Evolutionary conservation across 208 protist genomes (phyloP), one percentile per base, ranked within the genome.

Genomic region (Trypanosoma avium): DNA sequence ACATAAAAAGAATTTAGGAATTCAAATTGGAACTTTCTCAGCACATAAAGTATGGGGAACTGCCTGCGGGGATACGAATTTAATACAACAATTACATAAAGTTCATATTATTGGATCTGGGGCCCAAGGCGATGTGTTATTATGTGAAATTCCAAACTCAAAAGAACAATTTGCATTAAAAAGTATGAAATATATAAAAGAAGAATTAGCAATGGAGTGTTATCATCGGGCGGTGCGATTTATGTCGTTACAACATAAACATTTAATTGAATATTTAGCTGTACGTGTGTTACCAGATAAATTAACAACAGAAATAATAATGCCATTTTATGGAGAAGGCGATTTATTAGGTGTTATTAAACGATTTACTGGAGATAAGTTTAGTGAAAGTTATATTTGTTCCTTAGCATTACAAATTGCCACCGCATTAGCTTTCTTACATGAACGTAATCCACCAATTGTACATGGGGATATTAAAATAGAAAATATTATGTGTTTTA

Each of bases 391-490:
- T 15, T 75, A 76, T 47, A 42, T 93, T 53, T 79, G 71, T 67
- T 86, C 81, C 29, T 27, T 89, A 30, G 75, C 70, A 15, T 67
- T 93, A 27, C 86, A 93, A 75, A 70, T 90, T 13, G 67, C 73
- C 32, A 43, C 63, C 17, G 82, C 78, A 24, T 48, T 94, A 17
- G 46, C 58, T 19, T 90, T 88, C 45, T 54, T 94, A 46, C 88
- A 94, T 69, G 75, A 86, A 57, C 83, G 75, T 52, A 88, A 87
- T 58, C 86, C 86, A 7, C 82, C 86, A 38, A 82, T 94, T 45
- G 81, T 90, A 1, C 88, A 94, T 70, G 82, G 88, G 49, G 88
- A 94, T 61, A 67, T 94, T 45, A 94, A 94, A 55, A 45, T 75
- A 30, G 84, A 90, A 61, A 94, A 94, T 54, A 59, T 86, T 19